Base-by-base conservation (phyloP, 441 rosid species). In the Rhodomyrtus psidioides region DNA sequence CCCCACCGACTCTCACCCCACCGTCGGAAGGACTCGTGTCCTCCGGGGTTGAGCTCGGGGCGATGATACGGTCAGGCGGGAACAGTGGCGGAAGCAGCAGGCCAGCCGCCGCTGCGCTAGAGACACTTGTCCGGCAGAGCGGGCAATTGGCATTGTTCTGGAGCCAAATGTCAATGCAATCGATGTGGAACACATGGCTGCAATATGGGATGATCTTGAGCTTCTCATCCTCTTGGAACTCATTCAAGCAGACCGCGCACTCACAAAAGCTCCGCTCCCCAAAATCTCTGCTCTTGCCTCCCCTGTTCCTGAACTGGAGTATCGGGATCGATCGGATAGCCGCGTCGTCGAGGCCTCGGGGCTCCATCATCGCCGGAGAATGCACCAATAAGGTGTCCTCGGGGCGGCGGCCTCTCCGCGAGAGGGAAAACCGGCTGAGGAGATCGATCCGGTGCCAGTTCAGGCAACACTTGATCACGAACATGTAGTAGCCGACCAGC, bases 151-250 rank as follows among this genome's bases (percentile, higher is more conserved):
- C 94, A 85, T 95, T 94, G 93, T 86, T 93, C 89, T 94, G 99
- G 58, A 97, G 98, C 99, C 98, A 97, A 83, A 94, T 88, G 87
- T 96, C 98, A 83, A 97, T 96, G 90, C 99, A 97, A 74, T 97
- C 99, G 8, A 95, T 93, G 83, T 97, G 98, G 81, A 96, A 97
- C 82, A 94, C 91, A 90, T 97, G 99, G 90, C 87, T 65, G 82
- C 99, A 97, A 28, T 90, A 92, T 16, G 99, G 99, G 27, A 97
- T 92, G 55, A 88, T 89, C 85, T 94, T 92, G 14, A 96, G 92
- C 89, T 90, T 96, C 92, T 97, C 99, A 5, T 95, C 93, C 59
- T 95, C 97, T 81, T 92, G 93, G 87, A 97, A 97, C 95, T 97
- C 98, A 44, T 85, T 94, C 90, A 97, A 90, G 88, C 99, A 97